Evolutionary conservation across 805 yeast species (phyloP).

Genomic region (Millerago galiae): DNA sequence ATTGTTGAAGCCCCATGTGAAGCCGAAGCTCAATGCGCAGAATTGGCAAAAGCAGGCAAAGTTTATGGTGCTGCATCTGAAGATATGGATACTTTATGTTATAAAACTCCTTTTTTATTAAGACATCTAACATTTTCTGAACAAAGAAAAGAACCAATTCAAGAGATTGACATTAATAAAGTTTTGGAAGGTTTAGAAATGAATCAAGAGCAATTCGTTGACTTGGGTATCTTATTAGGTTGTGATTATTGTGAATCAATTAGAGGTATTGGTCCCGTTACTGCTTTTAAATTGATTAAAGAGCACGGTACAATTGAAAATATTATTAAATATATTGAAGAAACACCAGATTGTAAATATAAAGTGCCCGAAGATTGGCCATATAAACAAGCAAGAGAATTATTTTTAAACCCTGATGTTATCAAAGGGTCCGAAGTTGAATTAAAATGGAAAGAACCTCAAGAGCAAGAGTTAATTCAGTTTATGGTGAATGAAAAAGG

Average conservation of each 20-base stretch:
- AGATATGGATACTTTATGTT: constrained; percentile 97
- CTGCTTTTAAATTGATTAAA: constrained; percentile 81
- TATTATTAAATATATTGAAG: constrained; percentile 53
- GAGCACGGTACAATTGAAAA: constrained; percentile 81
- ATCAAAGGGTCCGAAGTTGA: constrained; percentile 51
- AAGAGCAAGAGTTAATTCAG: constrained; percentile 73
- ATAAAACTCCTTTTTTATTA: constrained; percentile 74
- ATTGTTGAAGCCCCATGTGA: constrained; percentile 92
- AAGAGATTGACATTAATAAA: constrained; percentile 63
- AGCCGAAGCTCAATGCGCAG: constrained; percentile 99
- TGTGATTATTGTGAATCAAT: constrained; percentile 97
- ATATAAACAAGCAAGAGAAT: constrained; percentile 74
- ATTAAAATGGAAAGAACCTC: constrained; percentile 85
- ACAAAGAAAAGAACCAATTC: constrained; percentile 86
- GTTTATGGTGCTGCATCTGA: constrained; percentile 97
- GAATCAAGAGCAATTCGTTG: constrained; percentile 70
- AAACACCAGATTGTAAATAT: constrained; percentile 52
- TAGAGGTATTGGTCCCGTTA: constrained; percentile 92
- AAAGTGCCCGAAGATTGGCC: constrained; percentile 96
- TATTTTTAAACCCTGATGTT: constrained; percentile 82
- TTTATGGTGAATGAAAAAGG: constrained; percentile 85
- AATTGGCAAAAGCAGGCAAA: constrained; percentile 78
- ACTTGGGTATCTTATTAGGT: constrained; percentile 87
- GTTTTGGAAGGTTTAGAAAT: constrained; percentile 77
- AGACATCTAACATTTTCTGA: constrained; percentile 93